Percentiles rank a stretch among this genome's conserved stretches.
These are phyloP conservation scores for Ogataea ganodermae DNA, from an alignment of 805 yeast species.

Conservation along the genomic window DNA sequence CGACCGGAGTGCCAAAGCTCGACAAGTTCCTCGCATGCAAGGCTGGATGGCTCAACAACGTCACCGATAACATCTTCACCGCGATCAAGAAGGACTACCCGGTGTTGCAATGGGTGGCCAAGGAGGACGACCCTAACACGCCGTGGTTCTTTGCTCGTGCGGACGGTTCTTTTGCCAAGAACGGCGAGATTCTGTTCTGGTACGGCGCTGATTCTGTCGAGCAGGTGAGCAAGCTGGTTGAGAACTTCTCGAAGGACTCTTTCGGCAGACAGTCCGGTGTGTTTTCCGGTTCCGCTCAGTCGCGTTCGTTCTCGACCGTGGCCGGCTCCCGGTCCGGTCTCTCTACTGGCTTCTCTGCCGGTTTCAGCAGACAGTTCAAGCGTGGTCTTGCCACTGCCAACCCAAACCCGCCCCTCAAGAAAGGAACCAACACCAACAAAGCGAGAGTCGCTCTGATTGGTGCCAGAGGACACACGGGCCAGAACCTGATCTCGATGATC, in stretches of 20 bases:
- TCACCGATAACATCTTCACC: slow-evolving; percentile 89
- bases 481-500: slow-evolving; percentile 83
- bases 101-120: slow-evolving; percentile 82
- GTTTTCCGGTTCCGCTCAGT: slow-evolving; percentile 47
- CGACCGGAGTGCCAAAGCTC: slow-evolving; percentile 57
- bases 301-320: slow-evolving; percentile 30
- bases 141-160: slow-evolving; percentile 91
- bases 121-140: slow-evolving; percentile 87
- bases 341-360: slow-evolving; percentile 3
- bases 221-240: slow-evolving; percentile 63
- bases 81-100: slow-evolving; percentile 74
- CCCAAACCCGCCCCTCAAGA: slow-evolving; percentile 72
- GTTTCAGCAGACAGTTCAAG: slow-evolving; percentile 24
- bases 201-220: slow-evolving; percentile 74
- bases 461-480: slow-evolving; percentile 98
- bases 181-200: slow-evolving; percentile 93
- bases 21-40: slow-evolving; percentile 86
- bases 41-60: slow-evolving; percentile 96
- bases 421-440: slow-evolving; percentile 60
- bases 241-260: slow-evolving; percentile 47
- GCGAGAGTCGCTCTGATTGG: slow-evolving; percentile 92
- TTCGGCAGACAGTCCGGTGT: slow-evolving; percentile 49
- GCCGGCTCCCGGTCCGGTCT: slow-evolving; percentile 1
- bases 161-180: slow-evolving; percentile 89
- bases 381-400: slow-evolving; percentile 44